phyloP scores from a whole-genome alignment of 1,284 basidiomycete species.

The Cryptococcus neoformans region DNA sequence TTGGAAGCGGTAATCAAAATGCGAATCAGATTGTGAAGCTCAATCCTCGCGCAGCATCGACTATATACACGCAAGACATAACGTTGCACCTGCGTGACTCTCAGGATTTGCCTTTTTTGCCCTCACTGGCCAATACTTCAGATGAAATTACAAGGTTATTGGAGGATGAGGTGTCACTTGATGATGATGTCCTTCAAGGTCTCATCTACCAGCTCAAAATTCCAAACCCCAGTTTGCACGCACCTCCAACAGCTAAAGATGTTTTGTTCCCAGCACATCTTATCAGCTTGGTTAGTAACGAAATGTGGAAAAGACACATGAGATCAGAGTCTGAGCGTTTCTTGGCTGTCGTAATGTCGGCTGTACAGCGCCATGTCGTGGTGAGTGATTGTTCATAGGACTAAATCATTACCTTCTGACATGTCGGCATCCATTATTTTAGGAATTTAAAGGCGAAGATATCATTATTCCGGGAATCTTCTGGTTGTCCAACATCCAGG shows the following conservation, averaged over 20 bases:
- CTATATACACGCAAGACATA: constrained; percentile 74
- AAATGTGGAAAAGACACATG: constrained; percentile 99
- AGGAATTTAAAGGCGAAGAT: constrained; percentile 83
- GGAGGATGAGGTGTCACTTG: constrained; percentile 85
- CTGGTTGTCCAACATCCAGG: constrained; percentile 99
- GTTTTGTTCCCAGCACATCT: constrained; percentile 99
- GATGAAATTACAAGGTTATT: constrained; percentile 95
- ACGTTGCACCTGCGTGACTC: constrained; percentile 58
- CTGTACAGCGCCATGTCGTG: constrained; percentile 97
- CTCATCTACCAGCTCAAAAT: constrained; percentile 91
- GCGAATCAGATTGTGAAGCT: constrained; percentile 59
- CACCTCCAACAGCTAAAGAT: constrained; percentile 92
- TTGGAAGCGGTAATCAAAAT: constrained; percentile 44
- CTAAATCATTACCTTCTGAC: too few species aligned
- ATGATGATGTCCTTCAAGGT: constrained; percentile 91
- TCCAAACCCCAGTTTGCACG: constrained; percentile 83
- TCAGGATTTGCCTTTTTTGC: constrained; percentile 63
- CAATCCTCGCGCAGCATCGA: constrained; percentile 87
- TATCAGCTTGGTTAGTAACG: constrained; percentile 95
- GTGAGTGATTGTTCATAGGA: constrained; percentile 53
- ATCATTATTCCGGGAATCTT: constrained; percentile 91
- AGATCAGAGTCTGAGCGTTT: constrained; percentile 97
- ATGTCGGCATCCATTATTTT: not conserved
- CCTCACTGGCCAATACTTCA: constrained; percentile 66
- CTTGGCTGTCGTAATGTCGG: constrained; percentile 98